A percentile compares a stretch with the other conserved stretches of the same genome.
Conservation (phyloP, 768 basidiomycete genomes). For the Tubosaeta sp. region DNA sequence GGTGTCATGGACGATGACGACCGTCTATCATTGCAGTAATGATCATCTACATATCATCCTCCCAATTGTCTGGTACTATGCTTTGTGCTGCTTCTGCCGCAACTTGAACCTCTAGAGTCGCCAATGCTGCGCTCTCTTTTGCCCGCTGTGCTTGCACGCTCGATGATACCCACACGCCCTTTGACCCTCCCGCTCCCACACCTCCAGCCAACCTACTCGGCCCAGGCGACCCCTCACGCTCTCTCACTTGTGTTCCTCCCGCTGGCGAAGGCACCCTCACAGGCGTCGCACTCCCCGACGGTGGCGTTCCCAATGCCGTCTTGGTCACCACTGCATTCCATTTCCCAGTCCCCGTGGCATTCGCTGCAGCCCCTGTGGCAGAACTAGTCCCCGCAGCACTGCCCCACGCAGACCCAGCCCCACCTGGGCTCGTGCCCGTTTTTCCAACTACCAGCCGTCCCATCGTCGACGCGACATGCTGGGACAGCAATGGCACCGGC, state of each 20-base stretch:
- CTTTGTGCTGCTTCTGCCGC: not conserved
- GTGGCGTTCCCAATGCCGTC: slow-evolving; percentile 4
- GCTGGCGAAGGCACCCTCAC: slow-evolving; percentile 19
- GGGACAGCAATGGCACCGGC: slow-evolving; percentile 67
- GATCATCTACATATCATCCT: slow-evolving; percentile 50
- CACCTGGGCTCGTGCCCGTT: slow-evolving; percentile 14
- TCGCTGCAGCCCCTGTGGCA: not conserved
- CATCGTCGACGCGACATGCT: slow-evolving; percentile 36
- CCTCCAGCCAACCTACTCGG: slow-evolving; percentile 1
- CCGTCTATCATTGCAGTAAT: too few relatives aligned
- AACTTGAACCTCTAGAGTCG: not conserved
- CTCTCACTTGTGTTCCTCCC: not conserved
- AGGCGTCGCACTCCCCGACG: slow-evolving; percentile 8
- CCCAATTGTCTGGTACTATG: slow-evolving; percentile 56
- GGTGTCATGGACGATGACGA: too few relatives aligned
- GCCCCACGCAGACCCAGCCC: slow-evolving; percentile 1
- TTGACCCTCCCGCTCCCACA: not conserved
- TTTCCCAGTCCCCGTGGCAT: not conserved
- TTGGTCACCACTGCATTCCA: slow-evolving; percentile 21
- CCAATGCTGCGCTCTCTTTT: not conserved
- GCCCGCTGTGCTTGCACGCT: slow-evolving; percentile 16
- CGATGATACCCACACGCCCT: slow-evolving; percentile 20
- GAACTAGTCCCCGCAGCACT: not conserved
- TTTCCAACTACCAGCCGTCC: slow-evolving; percentile 63
- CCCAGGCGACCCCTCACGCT: slow-evolving; percentile 10